These are phyloP conservation scores for Neurospora terricola DNA, from an alignment of 495 filamentous ascomycete genomes.

Conservation along the genomic window DNA sequence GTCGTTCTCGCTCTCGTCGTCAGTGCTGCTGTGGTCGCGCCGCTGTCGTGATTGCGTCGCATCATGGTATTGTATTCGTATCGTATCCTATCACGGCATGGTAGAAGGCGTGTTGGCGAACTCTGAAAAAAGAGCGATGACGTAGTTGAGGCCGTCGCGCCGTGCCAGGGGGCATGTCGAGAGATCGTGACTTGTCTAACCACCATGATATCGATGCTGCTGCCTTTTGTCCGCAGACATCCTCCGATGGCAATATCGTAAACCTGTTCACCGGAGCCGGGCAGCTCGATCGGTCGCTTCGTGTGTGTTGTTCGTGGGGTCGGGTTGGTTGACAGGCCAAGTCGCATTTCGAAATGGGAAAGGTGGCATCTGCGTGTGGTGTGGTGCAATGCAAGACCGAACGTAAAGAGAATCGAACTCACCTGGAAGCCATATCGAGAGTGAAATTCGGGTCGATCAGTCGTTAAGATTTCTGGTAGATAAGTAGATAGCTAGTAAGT, in stretches of 20 bases:
- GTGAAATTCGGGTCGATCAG: neutral
- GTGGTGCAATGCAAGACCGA: neutral
- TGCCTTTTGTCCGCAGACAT: neutral
- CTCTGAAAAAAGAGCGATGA: neutral
- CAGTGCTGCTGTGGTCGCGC: neutral
- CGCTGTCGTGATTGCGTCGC: neutral
- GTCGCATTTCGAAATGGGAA: neutral
- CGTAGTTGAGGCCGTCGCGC: neutral
- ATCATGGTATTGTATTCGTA: neutral
- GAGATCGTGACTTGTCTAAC: neutral
- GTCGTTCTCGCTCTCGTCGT: neutral
- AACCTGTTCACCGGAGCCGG: neutral
- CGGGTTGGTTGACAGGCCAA: neutral
- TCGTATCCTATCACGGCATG: neutral
- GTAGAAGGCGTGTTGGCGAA: neutral
- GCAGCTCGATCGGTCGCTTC: neutral
- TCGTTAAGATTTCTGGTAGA: neutral
- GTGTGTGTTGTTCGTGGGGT: neutral
- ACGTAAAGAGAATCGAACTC: neutral
- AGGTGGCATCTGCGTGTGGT: neutral
- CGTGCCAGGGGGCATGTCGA: neutral
- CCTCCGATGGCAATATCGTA: neutral
- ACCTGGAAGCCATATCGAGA: constrained; percentile 18
- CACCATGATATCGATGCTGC: neutral
- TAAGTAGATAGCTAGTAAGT: neutral